A percentile compares a stretch with the other conserved stretches of the same genome.
phyloP scores from a whole-genome alignment of 331 rosid genomes.

The Saraca asoca region DNA sequence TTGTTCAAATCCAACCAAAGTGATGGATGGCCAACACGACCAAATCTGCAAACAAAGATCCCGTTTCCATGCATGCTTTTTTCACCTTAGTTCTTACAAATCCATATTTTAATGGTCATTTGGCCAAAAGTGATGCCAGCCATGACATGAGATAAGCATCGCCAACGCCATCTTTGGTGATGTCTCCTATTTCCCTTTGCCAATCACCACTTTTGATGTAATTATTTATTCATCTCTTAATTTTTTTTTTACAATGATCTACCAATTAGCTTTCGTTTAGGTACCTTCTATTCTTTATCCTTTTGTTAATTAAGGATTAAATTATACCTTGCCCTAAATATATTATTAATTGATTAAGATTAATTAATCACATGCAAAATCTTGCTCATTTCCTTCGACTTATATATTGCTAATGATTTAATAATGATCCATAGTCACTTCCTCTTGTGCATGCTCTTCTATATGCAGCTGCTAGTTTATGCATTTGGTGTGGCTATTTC shows the following conservation, averaged over 20 bases:
- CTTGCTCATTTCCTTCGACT: no score
- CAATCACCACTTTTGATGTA: constrained; percentile 4
- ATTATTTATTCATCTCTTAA: no score
- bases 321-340: neutral
- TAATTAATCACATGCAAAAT: no score
- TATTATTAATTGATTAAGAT: no score
- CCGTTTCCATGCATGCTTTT: neutral
- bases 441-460: no score
- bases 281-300: constrained; percentile 20
- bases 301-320: neutral
- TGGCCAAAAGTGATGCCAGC: constrained; percentile 30
- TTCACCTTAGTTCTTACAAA: neutral
- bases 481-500: no score
- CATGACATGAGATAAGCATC: constrained; percentile 38
- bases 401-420: no score
- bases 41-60: neutral
- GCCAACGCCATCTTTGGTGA: constrained; percentile 18
- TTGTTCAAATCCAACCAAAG: no score
- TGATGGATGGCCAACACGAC: neutral
- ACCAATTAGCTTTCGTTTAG: no score
- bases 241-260: neutral
- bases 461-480: no score
- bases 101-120: neutral
- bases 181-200: neutral
- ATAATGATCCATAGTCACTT: no score